Percentiles rank a stretch among this genome's conserved stretches.
Evolutionary conservation across 768 basidiomycete species (phyloP).

Genomic region (Tylopilus vinaceipallidus): DNA sequence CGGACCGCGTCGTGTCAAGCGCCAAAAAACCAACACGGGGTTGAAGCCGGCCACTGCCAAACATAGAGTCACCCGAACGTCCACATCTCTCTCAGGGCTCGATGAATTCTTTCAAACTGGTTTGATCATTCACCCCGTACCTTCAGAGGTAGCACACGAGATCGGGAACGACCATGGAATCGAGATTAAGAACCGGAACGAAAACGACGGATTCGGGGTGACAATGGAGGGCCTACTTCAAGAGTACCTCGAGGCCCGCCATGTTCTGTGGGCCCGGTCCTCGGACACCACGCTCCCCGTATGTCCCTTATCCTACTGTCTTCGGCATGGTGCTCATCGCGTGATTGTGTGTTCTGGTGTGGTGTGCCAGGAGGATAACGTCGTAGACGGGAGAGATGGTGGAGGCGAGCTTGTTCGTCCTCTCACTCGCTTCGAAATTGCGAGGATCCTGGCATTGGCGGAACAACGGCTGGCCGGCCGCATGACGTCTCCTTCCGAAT

Average conservation of each 20-base stretch:
- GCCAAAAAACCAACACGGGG: slow-evolving; percentile 26
- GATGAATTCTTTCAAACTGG: slow-evolving; percentile 19
- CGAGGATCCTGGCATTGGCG: slow-evolving; percentile 32
- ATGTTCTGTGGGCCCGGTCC: slow-evolving; percentile 19
- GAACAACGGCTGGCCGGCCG: slow-evolving; percentile 11
- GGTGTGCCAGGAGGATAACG: slow-evolving; percentile 11
- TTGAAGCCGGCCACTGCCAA: slow-evolving; percentile 6
- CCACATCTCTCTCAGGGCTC: slow-evolving; percentile 17
- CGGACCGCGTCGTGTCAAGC: slow-evolving; percentile 21
- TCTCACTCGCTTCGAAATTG: slow-evolving; percentile 41
- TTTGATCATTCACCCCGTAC: neutral
- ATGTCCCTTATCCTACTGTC: neutral
- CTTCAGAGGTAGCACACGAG: neutral
- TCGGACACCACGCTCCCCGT: slow-evolving; percentile 15
- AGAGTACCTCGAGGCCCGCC: slow-evolving; percentile 34
- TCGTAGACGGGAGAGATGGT: neutral
- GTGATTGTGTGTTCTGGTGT: neutral
- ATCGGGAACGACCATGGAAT: neutral
- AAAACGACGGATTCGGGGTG: slow-evolving; percentile 33
- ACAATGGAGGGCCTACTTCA: slow-evolving; percentile 33
- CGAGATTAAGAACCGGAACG: neutral
- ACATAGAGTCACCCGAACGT: slow-evolving; percentile 17
- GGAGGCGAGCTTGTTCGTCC: slow-evolving; percentile 36
- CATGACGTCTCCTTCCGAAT: slow-evolving; percentile 28
- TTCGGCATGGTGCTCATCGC: neutral